Conservation (phyloP, 2,329 filamentous ascomycete species). For the Parafenestella ontariensis region DNA sequence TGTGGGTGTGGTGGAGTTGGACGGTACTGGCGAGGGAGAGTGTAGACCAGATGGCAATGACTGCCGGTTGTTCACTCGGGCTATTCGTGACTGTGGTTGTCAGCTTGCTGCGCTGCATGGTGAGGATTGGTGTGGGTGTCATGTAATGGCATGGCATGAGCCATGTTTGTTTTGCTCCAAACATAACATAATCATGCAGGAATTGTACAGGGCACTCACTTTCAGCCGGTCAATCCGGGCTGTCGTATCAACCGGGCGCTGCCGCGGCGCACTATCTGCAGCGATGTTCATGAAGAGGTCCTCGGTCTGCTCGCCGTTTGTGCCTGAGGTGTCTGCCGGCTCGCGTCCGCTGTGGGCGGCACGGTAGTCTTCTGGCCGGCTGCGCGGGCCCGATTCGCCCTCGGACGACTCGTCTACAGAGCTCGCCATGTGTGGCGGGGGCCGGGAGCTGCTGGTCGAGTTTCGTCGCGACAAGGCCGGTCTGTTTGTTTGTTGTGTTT, state of each 20-base stretch:
- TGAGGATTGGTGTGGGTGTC: too few relatives aligned
- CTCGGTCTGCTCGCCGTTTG: slow-evolving; percentile 41
- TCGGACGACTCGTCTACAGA: slow-evolving; percentile 40
- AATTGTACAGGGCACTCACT: slow-evolving; percentile 28
- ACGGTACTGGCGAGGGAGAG: slow-evolving; percentile 33
- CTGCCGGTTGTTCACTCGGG: slow-evolving; percentile 43
- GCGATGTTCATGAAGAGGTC: slow-evolving; percentile 54
- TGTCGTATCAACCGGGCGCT: slow-evolving; percentile 32
- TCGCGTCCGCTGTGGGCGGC: slow-evolving; percentile 25
- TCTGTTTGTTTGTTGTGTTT: slow-evolving; percentile 21
- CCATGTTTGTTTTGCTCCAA: background rate
- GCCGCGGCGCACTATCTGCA: slow-evolving; percentile 43
- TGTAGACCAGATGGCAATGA: slow-evolving; percentile 42
- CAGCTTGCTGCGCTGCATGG: slow-evolving; percentile 11
- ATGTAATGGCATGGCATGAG: background rate
- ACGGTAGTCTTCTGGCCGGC: slow-evolving; percentile 28
- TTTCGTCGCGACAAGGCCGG: slow-evolving; percentile 25
- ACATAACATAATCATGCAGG: background rate
- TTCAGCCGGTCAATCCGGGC: slow-evolving; percentile 40
- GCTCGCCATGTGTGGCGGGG: slow-evolving; percentile 37
- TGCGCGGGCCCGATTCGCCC: slow-evolving; percentile 38
- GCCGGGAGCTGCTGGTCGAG: slow-evolving; percentile 26
- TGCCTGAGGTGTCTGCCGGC: slow-evolving; percentile 20
- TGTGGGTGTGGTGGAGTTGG: slow-evolving; percentile 34
- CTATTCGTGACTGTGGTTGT: slow-evolving; percentile 46